A percentile compares a stretch with the other conserved stretches of the same genome.
phyloP scores from a whole-genome alignment of 140 eudicot genomes.

The Ambrosia hybrid region DNA sequence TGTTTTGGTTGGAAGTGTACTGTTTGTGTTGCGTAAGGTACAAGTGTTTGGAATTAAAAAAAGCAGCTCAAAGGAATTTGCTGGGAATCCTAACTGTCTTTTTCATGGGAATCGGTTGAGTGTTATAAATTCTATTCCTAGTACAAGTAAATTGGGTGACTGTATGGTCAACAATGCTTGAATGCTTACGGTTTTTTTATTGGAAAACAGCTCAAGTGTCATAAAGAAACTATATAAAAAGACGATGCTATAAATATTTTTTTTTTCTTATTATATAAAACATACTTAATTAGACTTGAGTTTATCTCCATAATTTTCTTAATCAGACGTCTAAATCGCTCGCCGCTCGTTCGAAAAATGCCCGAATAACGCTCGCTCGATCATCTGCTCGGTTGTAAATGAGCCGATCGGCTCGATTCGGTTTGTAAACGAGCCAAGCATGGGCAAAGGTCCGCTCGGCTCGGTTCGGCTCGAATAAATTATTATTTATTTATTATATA shows the following conservation, averaged over 20 bases:
- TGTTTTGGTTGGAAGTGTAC: background rate
- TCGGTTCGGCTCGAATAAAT: too few relatives aligned
- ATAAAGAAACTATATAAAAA: background rate
- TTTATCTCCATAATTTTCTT: too few relatives aligned
- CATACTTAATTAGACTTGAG: too few relatives aligned
- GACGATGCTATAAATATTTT: background rate
- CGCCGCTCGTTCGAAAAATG: too few relatives aligned
- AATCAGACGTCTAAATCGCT: too few relatives aligned
- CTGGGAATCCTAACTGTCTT: constrained; percentile 29
- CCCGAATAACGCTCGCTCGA: too few relatives aligned
- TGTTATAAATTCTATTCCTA: constrained; percentile 26
- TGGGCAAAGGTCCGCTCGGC: too few relatives aligned
- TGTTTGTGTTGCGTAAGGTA: constrained; percentile 8
- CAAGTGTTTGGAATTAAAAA: background rate
- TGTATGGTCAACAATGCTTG: constrained; percentile 15
- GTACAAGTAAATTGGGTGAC: constrained; percentile 17
- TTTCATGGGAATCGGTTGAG: constrained; percentile 10
- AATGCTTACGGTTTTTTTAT: constrained; percentile 13
- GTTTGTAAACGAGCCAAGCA: too few relatives aligned
- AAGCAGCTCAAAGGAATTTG: constrained; percentile 11
- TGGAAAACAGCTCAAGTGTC: constrained; percentile 15
- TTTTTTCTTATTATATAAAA: too few relatives aligned
- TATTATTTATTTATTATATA: too few relatives aligned
- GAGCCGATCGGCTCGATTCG: too few relatives aligned
- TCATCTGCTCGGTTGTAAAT: too few relatives aligned